phyloP scores from a whole-genome alignment of 352 stramenopile species.

The Pythium plurisporium region DNA sequence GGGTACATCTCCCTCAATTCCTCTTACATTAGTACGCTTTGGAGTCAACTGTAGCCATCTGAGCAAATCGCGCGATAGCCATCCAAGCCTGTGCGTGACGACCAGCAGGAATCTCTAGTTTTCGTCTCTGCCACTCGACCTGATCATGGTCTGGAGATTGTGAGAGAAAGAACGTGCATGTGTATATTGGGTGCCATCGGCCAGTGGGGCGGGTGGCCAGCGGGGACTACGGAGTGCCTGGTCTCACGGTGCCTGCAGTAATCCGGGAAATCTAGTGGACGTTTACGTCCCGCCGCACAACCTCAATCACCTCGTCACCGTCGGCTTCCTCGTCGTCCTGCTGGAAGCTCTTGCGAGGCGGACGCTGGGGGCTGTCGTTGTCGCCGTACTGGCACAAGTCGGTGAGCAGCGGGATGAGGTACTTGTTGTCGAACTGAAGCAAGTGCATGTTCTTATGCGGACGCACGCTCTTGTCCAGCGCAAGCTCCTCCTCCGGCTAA shows the following conservation, averaged over 20 bases:
- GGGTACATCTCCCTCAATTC: background rate
- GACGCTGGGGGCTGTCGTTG: slow-evolving; percentile 30
- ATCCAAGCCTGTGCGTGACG: no score
- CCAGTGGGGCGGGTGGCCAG: background rate
- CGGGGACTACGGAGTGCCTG: no score
- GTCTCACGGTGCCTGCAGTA: no score
- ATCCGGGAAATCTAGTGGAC: no score
- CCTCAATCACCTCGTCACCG: slow-evolving; percentile 71
- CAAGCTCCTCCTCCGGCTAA: slow-evolving; percentile 69
- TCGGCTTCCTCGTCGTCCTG: slow-evolving; percentile 31
- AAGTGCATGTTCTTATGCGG: slow-evolving; percentile 78
- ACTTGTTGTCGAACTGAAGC: slow-evolving; percentile 86
- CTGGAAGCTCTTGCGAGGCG: slow-evolving; percentile 39
- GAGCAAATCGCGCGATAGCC: no score
- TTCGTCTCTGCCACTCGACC: no score
- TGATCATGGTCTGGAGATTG: no score
- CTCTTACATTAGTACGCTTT: background rate
- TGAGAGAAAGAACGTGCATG: background rate
- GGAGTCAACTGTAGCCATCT: slow-evolving; percentile 3
- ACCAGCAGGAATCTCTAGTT: no score
- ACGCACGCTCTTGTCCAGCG: slow-evolving; percentile 72
- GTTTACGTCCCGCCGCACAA: slow-evolving; percentile 60
- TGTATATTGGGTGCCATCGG: no score
- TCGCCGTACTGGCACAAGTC: slow-evolving; percentile 60
- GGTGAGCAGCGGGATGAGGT: slow-evolving; percentile 76